A percentile compares a stretch with the other conserved stretches of the same genome.
These are phyloP conservation scores for Colletotrichum sp. DNA, from an alignment of 2,329 filamentous ascomycete species.

Conservation along the genomic window DNA sequence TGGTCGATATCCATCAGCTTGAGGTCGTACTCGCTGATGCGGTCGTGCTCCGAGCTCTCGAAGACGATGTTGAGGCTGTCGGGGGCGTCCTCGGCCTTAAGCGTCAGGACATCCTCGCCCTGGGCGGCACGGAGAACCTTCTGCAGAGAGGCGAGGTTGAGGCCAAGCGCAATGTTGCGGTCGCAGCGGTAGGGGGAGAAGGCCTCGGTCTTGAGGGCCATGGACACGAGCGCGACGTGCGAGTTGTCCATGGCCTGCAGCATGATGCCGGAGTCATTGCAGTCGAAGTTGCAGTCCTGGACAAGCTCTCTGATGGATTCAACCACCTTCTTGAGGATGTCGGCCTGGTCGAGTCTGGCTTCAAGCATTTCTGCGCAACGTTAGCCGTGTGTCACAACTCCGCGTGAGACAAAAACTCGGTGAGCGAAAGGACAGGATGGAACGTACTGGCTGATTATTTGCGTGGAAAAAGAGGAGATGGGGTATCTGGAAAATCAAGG, in stretches of 20 bases:
- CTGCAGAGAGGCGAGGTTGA: conserved; percentile 95
- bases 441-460: conserved; percentile 14
- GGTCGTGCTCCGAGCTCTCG: conserved; percentile 86
- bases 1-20: conserved; percentile 99
- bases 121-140: conserved; percentile 96
- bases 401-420: background rate
- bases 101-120: conserved; percentile 90
- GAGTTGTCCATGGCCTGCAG: conserved; percentile 99
- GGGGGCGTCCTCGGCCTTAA: conserved; percentile 97
- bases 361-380: conserved; percentile 75
- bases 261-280: conserved; percentile 98
- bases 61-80: conserved; percentile 96
- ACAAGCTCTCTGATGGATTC: conserved; percentile 99
- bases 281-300: conserved; percentile 99
- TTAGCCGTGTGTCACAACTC: conserved; percentile 42
- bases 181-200: conserved; percentile 98
- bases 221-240: conserved; percentile 97
- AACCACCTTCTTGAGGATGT: conserved; percentile 96
- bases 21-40: conserved; percentile 98
- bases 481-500: conserved; percentile 12
- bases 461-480: background rate
- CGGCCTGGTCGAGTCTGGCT: conserved; percentile 94
- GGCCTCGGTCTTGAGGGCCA: conserved; percentile 95
- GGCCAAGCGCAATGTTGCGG: conserved; percentile 96
- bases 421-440: background rate